phyloP scores from a whole-genome alignment of 306 rosid genomes.

The Gillenia trifoliata region DNA sequence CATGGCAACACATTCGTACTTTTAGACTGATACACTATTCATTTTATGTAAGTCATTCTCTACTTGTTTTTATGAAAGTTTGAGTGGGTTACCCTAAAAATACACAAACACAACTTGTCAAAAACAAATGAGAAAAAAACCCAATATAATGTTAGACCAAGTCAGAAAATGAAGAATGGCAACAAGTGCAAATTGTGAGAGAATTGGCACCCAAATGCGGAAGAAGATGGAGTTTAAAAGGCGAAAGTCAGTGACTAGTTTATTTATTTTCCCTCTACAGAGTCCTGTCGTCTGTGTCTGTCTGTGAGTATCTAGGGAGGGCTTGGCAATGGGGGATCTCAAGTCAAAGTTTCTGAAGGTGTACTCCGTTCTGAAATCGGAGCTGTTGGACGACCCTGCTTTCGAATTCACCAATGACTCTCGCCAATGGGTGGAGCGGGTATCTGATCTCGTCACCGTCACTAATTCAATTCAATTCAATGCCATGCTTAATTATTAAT shows the following conservation, averaged over 20 bases:
- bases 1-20: too few species aligned
- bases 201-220: neutral
- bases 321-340: slow-evolving; percentile 55
- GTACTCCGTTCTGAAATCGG: slow-evolving; percentile 61
- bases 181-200: neutral
- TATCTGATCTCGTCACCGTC: slow-evolving; percentile 3
- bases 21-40: too few species aligned
- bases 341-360: slow-evolving; percentile 64
- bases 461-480: neutral
- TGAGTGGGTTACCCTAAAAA: neutral
- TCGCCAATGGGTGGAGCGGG: slow-evolving; percentile 70
- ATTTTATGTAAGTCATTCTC: too few species aligned
- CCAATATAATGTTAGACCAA: neutral
- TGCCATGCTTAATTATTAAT: neutral
- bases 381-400: slow-evolving; percentile 68
- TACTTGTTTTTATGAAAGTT: neutral
- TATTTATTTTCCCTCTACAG: neutral
- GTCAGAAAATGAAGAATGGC: neutral
- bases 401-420: slow-evolving; percentile 64
- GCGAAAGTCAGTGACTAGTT: neutral
- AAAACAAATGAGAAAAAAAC: neutral
- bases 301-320: neutral
- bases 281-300: neutral
- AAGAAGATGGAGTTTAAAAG: neutral
- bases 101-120: neutral